Conservation (phyloP, 495 filamentous ascomycete species). For the Penicillium cosmopolitanum region DNA sequence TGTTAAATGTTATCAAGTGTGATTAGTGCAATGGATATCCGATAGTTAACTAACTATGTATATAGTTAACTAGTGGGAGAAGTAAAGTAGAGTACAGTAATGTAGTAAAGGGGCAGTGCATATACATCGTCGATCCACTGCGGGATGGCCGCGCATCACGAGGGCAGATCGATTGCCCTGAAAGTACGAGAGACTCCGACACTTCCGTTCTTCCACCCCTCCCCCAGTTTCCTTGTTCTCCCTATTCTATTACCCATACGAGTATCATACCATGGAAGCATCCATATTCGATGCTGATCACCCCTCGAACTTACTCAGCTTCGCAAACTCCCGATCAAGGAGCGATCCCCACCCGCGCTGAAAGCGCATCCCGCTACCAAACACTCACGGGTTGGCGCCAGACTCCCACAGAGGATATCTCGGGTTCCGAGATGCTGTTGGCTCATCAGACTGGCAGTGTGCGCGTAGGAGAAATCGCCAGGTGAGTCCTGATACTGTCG, state of each 20-base stretch:
- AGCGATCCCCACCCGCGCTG: conserved; percentile 12
- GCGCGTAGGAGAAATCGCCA: conserved; percentile 89
- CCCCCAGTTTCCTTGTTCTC: neutral
- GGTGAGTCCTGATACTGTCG: conserved; percentile 35
- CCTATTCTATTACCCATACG: neutral
- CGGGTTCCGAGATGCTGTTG: conserved; percentile 71
- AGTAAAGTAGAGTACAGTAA: too few species aligned
- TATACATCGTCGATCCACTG: neutral
- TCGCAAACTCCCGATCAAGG: conserved; percentile 47
- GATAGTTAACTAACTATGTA: too few species aligned
- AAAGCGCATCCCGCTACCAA: conserved; percentile 32
- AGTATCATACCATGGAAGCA: conserved; percentile 32
- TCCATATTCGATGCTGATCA: conserved; percentile 49
- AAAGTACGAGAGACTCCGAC: too few species aligned
- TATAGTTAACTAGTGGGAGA: too few species aligned
- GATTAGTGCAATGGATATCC: neutral
- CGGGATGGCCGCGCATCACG: neutral
- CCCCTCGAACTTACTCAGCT: conserved; percentile 51
- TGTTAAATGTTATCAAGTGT: conserved; percentile 31
- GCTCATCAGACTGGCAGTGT: conserved; percentile 86
- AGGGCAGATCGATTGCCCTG: neutral
- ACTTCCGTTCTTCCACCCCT: neutral
- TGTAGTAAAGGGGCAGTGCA: neutral
- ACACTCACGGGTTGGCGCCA: conserved; percentile 48
- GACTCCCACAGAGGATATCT: conserved; percentile 20